A percentile compares a stretch with the other conserved stretches of the same genome.
These are phyloP conservation scores for Penicillium sp. DNA, from an alignment of 2,329 filamentous ascomycete species.

Conservation along the genomic window DNA sequence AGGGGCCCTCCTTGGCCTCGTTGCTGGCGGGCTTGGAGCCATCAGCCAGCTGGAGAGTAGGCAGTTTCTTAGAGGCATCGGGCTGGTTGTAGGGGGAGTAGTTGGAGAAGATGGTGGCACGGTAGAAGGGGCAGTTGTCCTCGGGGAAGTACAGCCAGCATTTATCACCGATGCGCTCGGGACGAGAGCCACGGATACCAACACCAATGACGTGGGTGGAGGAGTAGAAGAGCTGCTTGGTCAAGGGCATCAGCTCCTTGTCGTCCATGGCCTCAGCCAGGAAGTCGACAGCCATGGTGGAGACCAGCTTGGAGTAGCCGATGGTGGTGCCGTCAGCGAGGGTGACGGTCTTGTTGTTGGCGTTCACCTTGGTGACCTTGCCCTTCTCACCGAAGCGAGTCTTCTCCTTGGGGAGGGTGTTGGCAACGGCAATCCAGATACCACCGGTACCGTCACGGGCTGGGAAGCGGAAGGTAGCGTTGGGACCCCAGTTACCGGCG, in stretches of 20 bases:
- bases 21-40: slow-evolving; percentile 76
- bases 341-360: slow-evolving; percentile 77
- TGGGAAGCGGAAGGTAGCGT: slow-evolving; percentile 97
- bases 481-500: slow-evolving; percentile 96
- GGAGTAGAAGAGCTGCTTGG: slow-evolving; percentile 94
- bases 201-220: slow-evolving; percentile 97
- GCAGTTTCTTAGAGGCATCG: slow-evolving; percentile 73
- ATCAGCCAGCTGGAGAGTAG: slow-evolving; percentile 81
- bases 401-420: slow-evolving; percentile 90
- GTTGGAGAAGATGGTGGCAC: slow-evolving; percentile 99
- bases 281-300: slow-evolving; percentile 92
- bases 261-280: slow-evolving; percentile 86
- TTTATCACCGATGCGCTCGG: slow-evolving; percentile 97
- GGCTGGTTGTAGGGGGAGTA: slow-evolving; percentile 99
- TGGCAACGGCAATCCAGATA: slow-evolving; percentile 97
- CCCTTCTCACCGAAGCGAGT: slow-evolving; percentile 85
- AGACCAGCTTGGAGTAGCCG: slow-evolving; percentile 88
- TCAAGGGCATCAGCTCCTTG: slow-evolving; percentile 76
- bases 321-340: slow-evolving; percentile 84
- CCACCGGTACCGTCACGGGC: slow-evolving; percentile 92
- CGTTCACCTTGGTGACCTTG: slow-evolving; percentile 83
- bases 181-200: slow-evolving; percentile 85
- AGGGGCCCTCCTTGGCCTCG: slow-evolving; percentile 81
- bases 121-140: slow-evolving; percentile 98
- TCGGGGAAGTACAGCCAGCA: slow-evolving; percentile 99